A percentile compares a stretch with the other conserved stretches of the same genome.
Evolutionary conservation across 148 eudicot species (phyloP).

Genomic region (Vaccinium darrowii): DNA sequence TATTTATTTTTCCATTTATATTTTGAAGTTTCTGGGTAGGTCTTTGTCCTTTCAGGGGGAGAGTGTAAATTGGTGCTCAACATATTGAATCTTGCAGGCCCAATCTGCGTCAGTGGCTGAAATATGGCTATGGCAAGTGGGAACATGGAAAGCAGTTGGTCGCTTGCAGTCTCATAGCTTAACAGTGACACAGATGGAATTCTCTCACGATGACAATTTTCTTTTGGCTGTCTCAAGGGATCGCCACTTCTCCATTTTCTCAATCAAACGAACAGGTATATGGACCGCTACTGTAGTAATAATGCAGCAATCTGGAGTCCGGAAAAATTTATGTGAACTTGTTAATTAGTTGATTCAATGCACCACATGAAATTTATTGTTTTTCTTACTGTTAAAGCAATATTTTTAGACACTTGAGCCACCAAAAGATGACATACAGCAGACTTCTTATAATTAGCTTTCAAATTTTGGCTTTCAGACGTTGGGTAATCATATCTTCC

Average conservation of each 20-base stretch:
- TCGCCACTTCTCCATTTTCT: slow-evolving; percentile 82
- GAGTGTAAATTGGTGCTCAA: background rate
- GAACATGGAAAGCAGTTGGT: slow-evolving; percentile 91
- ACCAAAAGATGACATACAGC: background rate
- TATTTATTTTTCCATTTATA: background rate
- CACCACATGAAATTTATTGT: background rate
- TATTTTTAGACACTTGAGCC: background rate
- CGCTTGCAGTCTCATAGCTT: slow-evolving; percentile 87
- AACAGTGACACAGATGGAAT: slow-evolving; percentile 91
- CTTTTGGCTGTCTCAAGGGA: slow-evolving; percentile 93
- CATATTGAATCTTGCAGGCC: slow-evolving; percentile 51
- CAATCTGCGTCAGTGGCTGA: slow-evolving; percentile 85
- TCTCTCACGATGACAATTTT: slow-evolving; percentile 80
- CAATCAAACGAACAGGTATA: slow-evolving; percentile 62
- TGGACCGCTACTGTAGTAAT: background rate
- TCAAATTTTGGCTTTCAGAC: background rate
- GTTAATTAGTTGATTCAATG: background rate
- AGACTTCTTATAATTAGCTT: background rate
- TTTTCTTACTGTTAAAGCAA: background rate
- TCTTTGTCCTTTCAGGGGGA: background rate
- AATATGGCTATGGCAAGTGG: slow-evolving; percentile 98
- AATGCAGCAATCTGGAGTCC: background rate
- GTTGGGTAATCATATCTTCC: background rate
- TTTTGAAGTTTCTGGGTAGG: background rate
- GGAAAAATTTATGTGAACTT: background rate